Evolutionary conservation across 1,284 basidiomycete genomes (phyloP).

Genomic region (Singerocomus rubriflavus): DNA sequence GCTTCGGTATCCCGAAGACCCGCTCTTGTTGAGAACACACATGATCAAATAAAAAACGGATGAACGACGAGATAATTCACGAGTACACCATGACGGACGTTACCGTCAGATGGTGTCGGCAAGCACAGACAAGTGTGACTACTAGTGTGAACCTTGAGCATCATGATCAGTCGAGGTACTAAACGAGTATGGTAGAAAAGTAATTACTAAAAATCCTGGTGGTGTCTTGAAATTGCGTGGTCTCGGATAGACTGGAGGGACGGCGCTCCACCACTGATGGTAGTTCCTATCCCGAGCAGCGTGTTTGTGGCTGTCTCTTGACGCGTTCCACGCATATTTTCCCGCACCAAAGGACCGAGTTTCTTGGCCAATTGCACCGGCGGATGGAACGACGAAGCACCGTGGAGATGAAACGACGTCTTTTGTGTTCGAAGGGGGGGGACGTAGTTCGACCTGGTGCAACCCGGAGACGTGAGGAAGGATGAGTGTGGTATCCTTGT

Average conservation of each 20-base stretch:
- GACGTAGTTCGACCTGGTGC: no score
- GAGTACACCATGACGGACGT: background rate
- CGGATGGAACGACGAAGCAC: slow-evolving; percentile 4
- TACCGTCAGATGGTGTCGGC: no score
- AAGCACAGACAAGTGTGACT: no score
- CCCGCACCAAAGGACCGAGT: background rate
- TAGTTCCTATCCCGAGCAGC: background rate
- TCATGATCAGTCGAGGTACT: no score
- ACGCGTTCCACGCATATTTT: background rate
- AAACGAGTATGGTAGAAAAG: background rate
- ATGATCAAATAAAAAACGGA: background rate
- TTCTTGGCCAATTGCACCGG: background rate
- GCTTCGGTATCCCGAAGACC: background rate
- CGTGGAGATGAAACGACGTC: slow-evolving; percentile 2
- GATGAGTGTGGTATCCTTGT: background rate
- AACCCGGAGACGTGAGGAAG: no score
- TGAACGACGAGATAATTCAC: background rate
- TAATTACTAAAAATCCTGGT: background rate
- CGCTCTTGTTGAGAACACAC: background rate
- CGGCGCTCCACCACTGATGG: background rate
- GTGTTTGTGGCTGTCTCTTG: background rate
- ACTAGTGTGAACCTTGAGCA: no score
- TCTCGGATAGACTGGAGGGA: background rate
- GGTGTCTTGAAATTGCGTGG: no score
- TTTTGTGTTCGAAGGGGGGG: no score